Conservation (phyloP, 192 early-diverging fungal genomes). For the Entomortierella beljakovae region DNA sequence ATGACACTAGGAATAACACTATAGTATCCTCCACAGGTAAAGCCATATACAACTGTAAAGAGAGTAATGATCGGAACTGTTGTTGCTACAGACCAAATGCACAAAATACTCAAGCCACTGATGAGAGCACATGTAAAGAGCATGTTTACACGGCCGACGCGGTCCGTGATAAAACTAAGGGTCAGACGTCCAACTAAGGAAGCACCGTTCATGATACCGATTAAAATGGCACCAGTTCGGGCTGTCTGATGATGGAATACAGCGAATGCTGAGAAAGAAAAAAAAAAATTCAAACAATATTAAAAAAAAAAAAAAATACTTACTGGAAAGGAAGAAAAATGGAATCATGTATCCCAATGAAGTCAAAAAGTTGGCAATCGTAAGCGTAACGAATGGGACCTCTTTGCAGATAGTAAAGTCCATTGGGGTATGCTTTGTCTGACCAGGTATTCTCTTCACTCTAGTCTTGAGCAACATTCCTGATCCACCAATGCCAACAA, state of each 20-base stretch:
- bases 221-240: constrained; percentile 45
- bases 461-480: constrained; percentile 45
- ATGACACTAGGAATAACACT: constrained; percentile 46
- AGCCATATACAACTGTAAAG: constrained; percentile 53
- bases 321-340: constrained; percentile 50
- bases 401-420: constrained; percentile 46
- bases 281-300: neutral
- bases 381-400: constrained; percentile 27
- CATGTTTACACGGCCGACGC: constrained; percentile 54
- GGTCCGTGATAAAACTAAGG: constrained; percentile 50
- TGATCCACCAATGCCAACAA: constrained; percentile 51
- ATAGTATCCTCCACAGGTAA: constrained; percentile 50
- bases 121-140: constrained; percentile 54
- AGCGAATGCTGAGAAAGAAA: constrained; percentile 44
- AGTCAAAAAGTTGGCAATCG: constrained; percentile 47
- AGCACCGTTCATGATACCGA: constrained; percentile 56
- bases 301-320: neutral
- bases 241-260: constrained; percentile 43
- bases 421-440: constrained; percentile 33
- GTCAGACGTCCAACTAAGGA: constrained; percentile 46
- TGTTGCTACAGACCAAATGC: constrained; percentile 48
- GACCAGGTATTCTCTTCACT: constrained; percentile 43
- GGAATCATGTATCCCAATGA: constrained; percentile 54
- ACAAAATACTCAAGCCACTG: constrained; percentile 42
- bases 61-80: constrained; percentile 15